phyloP scores from a whole-genome alignment of 2,329 filamentous ascomycete species.

The Periconia macrospinosa region DNA sequence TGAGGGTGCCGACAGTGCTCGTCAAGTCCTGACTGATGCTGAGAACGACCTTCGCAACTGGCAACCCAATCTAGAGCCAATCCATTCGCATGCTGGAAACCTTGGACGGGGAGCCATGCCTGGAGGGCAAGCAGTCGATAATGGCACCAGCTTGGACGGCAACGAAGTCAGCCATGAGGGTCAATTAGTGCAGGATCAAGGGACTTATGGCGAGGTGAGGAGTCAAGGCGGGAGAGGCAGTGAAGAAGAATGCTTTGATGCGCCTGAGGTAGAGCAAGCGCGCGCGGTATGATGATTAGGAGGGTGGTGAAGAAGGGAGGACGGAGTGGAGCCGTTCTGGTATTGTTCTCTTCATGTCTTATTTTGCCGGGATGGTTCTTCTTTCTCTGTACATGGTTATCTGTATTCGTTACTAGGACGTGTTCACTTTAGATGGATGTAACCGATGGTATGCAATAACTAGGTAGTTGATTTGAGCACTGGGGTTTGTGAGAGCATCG shows the following conservation, averaged over 20 bases:
- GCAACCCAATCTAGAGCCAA: constrained; percentile 60
- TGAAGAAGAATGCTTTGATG: constrained; percentile 14
- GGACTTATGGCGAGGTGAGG: constrained; percentile 20
- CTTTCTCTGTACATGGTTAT: too few species aligned
- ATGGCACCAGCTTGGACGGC: constrained; percentile 9
- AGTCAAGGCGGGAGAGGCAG: constrained; percentile 24
- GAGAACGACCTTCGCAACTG: constrained; percentile 85
- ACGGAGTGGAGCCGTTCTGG: too few species aligned
- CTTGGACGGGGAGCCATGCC: constrained; percentile 54
- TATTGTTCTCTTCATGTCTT: too few species aligned
- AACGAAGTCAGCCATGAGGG: constrained; percentile 14
- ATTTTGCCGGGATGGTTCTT: too few species aligned
- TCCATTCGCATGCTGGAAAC: constrained; percentile 52
- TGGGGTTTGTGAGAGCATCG: too few species aligned
- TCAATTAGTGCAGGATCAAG: constrained; percentile 1
- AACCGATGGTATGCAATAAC: too few species aligned
- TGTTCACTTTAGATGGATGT: too few species aligned
- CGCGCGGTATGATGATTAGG: background rate
- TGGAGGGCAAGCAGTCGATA: constrained; percentile 17
- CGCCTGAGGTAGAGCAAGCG: background rate
- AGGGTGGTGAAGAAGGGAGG: background rate
- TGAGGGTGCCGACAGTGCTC: constrained; percentile 65
- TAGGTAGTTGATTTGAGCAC: too few species aligned
- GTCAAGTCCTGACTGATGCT: constrained; percentile 87
- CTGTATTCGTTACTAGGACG: too few species aligned